Evolutionary conservation across 805 yeast species (phyloP), one percentile per base, ranked within the genome.

Genomic region (Pichia nanzhaoensis): DNA sequence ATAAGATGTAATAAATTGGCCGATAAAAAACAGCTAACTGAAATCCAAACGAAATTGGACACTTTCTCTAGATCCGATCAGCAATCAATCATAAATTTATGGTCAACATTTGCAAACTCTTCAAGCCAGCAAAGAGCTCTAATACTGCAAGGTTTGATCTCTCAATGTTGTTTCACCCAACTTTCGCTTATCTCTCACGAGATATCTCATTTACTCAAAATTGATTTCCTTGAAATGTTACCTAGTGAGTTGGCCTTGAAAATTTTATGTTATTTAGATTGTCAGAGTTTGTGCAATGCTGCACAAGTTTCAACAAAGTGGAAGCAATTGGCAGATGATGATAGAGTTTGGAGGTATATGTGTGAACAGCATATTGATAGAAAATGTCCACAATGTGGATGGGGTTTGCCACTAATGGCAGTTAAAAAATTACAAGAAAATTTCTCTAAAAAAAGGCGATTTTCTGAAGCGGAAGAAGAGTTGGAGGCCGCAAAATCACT

Each of bases 351-450:
- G 99, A 93, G 91, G 61, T 90, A 91, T 54, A 83, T 93, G 89
- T 93, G 99, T 60, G 96, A 89, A 61, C 99, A 93, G 66, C 99
- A 93, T 64, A 93, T 93, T 45, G 99, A 93, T 66, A 75, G 95
- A 49, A 93, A 93, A 64, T 93, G 99, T 67, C 95, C 96, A 34
- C 87, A 87, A 59, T 93, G 99, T 67, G 99, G 99, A 14, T 93
- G 99, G 99, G 99, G 99, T 4, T 71, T 93, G 52, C 99, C 99
- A 3, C 68, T 93, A 48, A 77, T 93, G 78, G 96, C 89, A 57
- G 87, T 89, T 80, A 84, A 82, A 60, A 71, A 78, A 56, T 66
- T 60, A 46, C 66, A 59, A 35, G 65, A 61, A 47, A 44, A 48
- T 40, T 42, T 58, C 19, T 36, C 34, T 14, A 44, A 46, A 50